Evolutionary conservation across 345 rosid genomes (phyloP), one percentile per base, ranked within the genome.

Genomic region (Lepidium aucheri): DNA sequence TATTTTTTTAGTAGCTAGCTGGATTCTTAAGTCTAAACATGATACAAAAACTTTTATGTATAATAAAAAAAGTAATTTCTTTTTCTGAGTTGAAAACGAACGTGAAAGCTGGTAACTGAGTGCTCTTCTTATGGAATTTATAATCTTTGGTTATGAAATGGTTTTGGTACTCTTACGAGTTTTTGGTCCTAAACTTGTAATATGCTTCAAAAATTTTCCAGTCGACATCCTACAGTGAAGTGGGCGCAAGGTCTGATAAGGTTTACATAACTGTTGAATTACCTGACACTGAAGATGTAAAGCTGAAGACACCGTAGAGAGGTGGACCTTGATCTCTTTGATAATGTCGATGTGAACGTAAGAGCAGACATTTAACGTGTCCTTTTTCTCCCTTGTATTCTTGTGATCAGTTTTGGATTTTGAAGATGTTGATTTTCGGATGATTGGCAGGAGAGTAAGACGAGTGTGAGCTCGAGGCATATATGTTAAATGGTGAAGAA

Each of bases 161-260:
- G 10, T 33, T 53, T 33, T n/a, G n/a, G n/a, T n/a, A n/a, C 13
- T 52, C 7, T 30, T 5, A 9, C 30, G 53, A 47, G 12, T 36
- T 35, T 24, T 44, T 14, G 30, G 9, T n/a, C n/a, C 44, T 1
- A 33, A 4, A 66, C n/a, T n/a, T n/a, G n/a, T n/a, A 34, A 18
- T 67, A 53, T n/a, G n/a, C 8, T 15, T 14, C 22, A 2, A 2
- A 45, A 35, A 34, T 67, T 65, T 65, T 65, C 8, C 77, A 81
- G 86, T 63, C 78, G 85, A 42, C 88, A 83, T 79, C 86, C 87
- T 5, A 51, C 60, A 1, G 80, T 81, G 32, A 81, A 83, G 66
- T 85, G 91, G 86, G 91, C 88, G 13, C 86, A 81, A 80, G 81
- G 54, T 68, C 65, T 3, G 86, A 83, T 41, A 76, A 53, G 58